phyloP scores from a whole-genome alignment of 2,329 filamentous ascomycete species.

The Penicillium aurantiogriseum region DNA sequence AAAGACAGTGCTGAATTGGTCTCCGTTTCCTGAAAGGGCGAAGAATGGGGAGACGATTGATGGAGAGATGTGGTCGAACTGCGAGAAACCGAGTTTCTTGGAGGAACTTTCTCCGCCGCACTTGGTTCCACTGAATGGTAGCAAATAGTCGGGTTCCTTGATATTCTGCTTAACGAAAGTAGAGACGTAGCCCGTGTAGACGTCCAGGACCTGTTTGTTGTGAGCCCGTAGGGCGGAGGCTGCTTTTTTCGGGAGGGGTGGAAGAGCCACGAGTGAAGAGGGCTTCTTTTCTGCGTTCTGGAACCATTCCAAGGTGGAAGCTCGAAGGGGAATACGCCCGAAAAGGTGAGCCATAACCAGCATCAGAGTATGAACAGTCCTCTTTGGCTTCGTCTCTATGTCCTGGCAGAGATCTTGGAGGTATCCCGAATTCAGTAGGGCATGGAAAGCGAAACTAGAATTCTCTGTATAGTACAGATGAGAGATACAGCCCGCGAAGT shows the following conservation, averaged over 20 bases:
- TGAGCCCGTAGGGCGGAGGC: constrained; percentile 58
- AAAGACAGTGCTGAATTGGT: constrained; percentile 62
- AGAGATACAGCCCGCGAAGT: constrained; percentile 68
- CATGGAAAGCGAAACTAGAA: constrained; percentile 73
- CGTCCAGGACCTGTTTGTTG: constrained; percentile 63
- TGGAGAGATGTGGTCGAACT: not conserved
- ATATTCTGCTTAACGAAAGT: constrained; percentile 68
- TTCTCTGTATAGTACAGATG: constrained; percentile 78
- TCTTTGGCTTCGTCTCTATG: constrained; percentile 51
- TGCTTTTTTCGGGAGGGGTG: constrained; percentile 59
- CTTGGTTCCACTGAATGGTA: constrained; percentile 60
- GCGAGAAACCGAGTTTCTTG: not conserved
- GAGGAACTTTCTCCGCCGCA: not conserved
- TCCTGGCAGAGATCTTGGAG: constrained; percentile 63
- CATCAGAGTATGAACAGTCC: constrained; percentile 60
- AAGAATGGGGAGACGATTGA: constrained; percentile 56
- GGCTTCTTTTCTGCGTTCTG: constrained; percentile 54
- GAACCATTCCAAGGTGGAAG: constrained; percentile 39
- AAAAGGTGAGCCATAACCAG: constrained; percentile 71
- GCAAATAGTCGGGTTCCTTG: constrained; percentile 49
- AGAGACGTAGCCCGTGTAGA: constrained; percentile 67
- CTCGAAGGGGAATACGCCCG: constrained; percentile 52
- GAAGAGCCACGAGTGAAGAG: constrained; percentile 65
- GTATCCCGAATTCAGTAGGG: constrained; percentile 68
- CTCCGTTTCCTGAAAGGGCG: constrained; percentile 66